phyloP scores from a whole-genome alignment of 129 eudicot species.

The Flaveria trinervia region DNA sequence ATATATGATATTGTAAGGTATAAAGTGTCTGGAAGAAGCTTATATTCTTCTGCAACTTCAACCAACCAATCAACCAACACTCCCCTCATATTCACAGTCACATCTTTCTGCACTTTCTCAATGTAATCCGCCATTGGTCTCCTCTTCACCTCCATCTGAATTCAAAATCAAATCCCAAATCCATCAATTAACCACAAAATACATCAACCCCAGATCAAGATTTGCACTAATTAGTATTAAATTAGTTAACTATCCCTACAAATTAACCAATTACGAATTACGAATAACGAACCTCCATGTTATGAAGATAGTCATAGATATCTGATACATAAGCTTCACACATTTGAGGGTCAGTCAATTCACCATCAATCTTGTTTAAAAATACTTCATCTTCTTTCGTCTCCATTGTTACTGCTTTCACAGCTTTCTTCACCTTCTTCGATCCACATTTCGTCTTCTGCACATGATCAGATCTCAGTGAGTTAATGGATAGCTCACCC shows the following conservation, averaged over 20 bases:
- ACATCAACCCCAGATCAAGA: background rate
- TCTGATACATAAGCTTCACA: slow-evolving; percentile 59
- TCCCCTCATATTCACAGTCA: slow-evolving; percentile 68
- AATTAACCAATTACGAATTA: too few relatives aligned
- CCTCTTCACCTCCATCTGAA: slow-evolving; percentile 69
- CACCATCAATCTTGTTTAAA: slow-evolving; percentile 17
- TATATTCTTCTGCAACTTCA: slow-evolving; percentile 88
- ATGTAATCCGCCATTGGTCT: slow-evolving; percentile 68
- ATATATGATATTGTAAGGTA: slow-evolving; percentile 71
- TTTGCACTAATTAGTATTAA: background rate
- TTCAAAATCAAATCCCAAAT: background rate
- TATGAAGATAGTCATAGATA: slow-evolving; percentile 63
- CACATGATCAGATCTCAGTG: too few relatives aligned
- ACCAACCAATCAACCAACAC: slow-evolving; percentile 91
- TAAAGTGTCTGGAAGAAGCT: slow-evolving; percentile 72
- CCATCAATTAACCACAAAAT: background rate
- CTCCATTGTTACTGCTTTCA: background rate
- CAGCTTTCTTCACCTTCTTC: slow-evolving; percentile 33
- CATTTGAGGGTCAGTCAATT: slow-evolving; percentile 70
- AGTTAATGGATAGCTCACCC: slow-evolving; percentile 31
- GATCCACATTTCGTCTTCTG: slow-evolving; percentile 27
- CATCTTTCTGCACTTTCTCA: slow-evolving; percentile 80
- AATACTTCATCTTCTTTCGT: slow-evolving; percentile 23
- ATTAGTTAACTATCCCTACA: background rate
- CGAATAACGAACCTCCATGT: slow-evolving; percentile 62